phyloP scores from a whole-genome alignment of 805 yeast genomes.

The Saccharomycopsis oosterbeekiorum region DNA sequence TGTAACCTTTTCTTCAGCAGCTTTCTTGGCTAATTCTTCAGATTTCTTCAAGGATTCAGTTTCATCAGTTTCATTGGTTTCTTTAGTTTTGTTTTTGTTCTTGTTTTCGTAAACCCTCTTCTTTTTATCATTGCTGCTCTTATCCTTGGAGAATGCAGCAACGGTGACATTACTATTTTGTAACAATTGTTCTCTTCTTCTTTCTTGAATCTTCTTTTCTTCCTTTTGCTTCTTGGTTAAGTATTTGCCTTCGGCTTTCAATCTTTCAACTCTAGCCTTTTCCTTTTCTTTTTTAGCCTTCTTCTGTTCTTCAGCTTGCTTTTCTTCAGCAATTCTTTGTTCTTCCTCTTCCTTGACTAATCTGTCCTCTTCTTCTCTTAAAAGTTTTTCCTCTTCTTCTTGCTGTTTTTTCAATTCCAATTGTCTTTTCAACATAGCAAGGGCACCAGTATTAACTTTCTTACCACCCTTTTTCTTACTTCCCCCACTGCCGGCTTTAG shows the following conservation, averaged over 20 bases:
- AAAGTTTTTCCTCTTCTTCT: constrained; percentile 71
- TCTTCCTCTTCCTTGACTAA: constrained; percentile 41
- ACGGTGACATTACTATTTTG: constrained; percentile 57
- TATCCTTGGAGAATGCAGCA: constrained; percentile 48
- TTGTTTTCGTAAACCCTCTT: constrained; percentile 65
- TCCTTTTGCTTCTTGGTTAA: constrained; percentile 93
- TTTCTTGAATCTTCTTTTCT: constrained; percentile 75
- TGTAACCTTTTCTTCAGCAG: constrained; percentile 23
- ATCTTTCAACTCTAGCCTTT: constrained; percentile 74
- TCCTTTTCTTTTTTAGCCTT: constrained; percentile 78
- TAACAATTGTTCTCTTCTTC: constrained; percentile 78
- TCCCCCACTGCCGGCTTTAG: constrained; percentile 30
- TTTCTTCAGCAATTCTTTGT: constrained; percentile 32
- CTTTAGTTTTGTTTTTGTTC: constrained; percentile 40
- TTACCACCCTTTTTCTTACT: constrained; percentile 39
- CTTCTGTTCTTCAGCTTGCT: constrained; percentile 46
- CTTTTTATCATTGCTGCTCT: constrained; percentile 34
- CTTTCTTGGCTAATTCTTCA: constrained; percentile 21
- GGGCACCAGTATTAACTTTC: constrained; percentile 81
- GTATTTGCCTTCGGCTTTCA: constrained; percentile 92
- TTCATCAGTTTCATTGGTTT: constrained; percentile 29
- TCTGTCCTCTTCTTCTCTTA: constrained; percentile 66
- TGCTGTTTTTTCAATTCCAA: constrained; percentile 78
- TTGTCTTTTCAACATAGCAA: constrained; percentile 86
- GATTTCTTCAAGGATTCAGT: constrained; percentile 22